Percentiles rank a stretch among this genome's conserved stretches.
Evolutionary conservation across 345 rosid genomes (phyloP).

Genomic region (Gossypium longicalyx): DNA sequence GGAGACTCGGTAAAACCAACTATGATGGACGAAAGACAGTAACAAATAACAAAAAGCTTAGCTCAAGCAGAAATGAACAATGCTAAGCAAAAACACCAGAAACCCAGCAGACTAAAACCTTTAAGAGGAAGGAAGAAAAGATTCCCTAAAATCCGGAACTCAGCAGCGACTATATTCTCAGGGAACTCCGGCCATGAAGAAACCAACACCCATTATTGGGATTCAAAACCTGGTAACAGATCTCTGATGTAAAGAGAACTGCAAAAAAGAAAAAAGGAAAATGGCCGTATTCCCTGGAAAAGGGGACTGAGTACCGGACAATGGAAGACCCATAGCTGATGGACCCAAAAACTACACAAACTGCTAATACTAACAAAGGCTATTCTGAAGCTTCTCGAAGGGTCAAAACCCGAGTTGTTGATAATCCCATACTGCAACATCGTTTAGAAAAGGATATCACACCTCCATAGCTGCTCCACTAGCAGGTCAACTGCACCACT

Average conservation of each 20-base stretch:
- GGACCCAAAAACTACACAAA: constrained; percentile 66
- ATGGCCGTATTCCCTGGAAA: constrained; percentile 56
- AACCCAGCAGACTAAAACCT: constrained; percentile 30
- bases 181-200: constrained; percentile 37
- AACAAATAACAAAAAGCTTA: constrained; percentile 19
- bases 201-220: constrained; percentile 19
- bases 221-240: constrained; percentile 40
- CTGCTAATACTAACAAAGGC: constrained; percentile 28
- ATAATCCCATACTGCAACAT: not conserved
- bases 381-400: constrained; percentile 17
- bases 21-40: constrained; percentile 7
- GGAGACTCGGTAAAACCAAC: constrained; percentile 20
- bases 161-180: constrained; percentile 43
- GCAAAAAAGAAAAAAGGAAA: constrained; percentile 59
- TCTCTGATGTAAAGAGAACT: constrained; percentile 33
- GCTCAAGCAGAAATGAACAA: not conserved
- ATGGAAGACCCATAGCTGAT: constrained; percentile 49
- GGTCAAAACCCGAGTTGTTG: not conserved
- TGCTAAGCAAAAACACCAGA: constrained; percentile 42
- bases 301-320: constrained; percentile 30
- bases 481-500: constrained; percentile 47
- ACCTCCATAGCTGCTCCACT: constrained; percentile 65
- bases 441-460: constrained; percentile 67
- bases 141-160: constrained; percentile 33
- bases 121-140: not conserved